Conservation (phyloP, 306 rosid species). For the Heteromeles arbutifolia region DNA sequence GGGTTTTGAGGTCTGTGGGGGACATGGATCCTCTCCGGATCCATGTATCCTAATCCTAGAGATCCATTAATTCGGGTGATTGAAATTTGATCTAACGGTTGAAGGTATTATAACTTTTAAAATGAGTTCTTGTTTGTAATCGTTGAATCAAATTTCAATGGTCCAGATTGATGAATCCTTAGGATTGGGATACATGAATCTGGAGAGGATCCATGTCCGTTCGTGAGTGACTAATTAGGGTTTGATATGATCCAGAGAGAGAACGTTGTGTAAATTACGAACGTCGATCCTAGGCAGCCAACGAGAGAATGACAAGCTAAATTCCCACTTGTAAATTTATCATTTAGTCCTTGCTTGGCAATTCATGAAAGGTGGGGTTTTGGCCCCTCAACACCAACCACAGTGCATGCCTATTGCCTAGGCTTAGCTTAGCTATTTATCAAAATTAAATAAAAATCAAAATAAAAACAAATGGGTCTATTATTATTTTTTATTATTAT, state of each 20-base stretch:
- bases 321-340: background rate
- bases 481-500: no score
- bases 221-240: background rate
- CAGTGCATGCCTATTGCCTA: slow-evolving; percentile 49
- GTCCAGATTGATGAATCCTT: no score
- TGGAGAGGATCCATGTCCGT: no score
- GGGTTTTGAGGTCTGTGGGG: background rate
- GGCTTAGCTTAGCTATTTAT: slow-evolving; percentile 40
- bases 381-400: slow-evolving; percentile 46
- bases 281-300: background rate
- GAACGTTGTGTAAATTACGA: background rate
- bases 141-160: rapidly evolving
- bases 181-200: no score
- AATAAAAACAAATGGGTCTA: background rate
- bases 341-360: background rate
- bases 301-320: background rate
- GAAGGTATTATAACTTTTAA: no score
- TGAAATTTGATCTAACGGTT: rapidly evolving
- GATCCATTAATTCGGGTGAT: rapidly evolving
- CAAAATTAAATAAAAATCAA: background rate
- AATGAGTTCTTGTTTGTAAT: rapidly evolving
- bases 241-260: background rate
- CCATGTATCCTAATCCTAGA: no score
- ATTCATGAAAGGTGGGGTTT: slow-evolving; percentile 24
- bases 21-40: no score